Conservation (phyloP, 2,329 filamentous ascomycete species). For the Fusarium tupiense region DNA sequence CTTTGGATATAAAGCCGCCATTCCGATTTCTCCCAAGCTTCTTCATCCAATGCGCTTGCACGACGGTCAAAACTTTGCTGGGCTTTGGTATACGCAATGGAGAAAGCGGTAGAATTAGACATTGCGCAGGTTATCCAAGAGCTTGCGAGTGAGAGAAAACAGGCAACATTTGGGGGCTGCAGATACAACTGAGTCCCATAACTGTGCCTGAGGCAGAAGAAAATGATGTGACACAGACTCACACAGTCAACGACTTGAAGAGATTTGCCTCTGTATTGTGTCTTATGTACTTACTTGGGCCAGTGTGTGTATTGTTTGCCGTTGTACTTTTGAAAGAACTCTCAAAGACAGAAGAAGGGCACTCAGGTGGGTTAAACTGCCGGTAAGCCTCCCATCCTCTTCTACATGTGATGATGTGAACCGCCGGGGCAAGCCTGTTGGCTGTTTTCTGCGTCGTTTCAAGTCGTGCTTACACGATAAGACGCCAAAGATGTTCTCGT, state of each 20-base stretch:
- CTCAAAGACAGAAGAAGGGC: background rate
- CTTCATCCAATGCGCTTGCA: background rate
- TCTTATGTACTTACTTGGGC: background rate
- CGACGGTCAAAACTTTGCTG: background rate
- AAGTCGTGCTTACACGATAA: background rate
- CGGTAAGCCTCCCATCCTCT: background rate
- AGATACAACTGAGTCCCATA: background rate
- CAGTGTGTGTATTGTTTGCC: background rate
- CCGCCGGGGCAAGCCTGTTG: background rate
- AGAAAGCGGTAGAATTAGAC: background rate
- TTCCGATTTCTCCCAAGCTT: background rate
- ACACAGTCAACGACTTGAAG: background rate
- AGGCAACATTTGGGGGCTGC: background rate
- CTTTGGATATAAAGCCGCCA: background rate
- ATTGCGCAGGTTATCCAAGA: background rate
- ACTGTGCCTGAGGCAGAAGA: background rate
- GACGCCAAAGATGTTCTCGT: background rate
- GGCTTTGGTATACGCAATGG: background rate
- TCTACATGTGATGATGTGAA: background rate
- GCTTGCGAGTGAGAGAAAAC: background rate
- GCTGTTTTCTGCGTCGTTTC: background rate
- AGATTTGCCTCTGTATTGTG: background rate
- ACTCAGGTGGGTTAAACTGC: background rate
- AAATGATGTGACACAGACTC: background rate
- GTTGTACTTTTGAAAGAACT: background rate